Evolutionary conservation across 495 filamentous ascomycete species (phyloP).

Genomic region (Lasiosphaeria miniovina): DNA sequence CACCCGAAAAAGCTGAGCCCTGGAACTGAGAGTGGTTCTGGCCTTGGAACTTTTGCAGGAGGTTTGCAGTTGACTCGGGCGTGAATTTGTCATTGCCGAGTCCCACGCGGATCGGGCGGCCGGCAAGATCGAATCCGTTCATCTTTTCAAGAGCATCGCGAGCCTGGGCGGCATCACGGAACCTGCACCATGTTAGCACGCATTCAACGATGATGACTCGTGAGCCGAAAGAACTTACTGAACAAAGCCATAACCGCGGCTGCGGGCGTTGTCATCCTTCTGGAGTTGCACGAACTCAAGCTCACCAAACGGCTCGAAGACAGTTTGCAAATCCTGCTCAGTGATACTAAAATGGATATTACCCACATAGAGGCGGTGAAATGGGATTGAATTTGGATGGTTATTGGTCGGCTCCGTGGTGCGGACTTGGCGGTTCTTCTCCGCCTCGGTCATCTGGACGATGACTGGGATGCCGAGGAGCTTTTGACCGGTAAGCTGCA

Average conservation of each 20-base stretch:
- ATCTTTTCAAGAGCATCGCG: slow-evolving; percentile 95
- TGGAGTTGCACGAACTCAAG: slow-evolving; percentile 96
- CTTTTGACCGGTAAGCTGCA: slow-evolving; percentile 98
- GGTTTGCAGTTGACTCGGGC: slow-evolving; percentile 88
- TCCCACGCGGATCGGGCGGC: slow-evolving; percentile 95
- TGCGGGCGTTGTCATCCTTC: slow-evolving; percentile 87
- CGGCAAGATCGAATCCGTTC: slow-evolving; percentile 99
- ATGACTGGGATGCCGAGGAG: slow-evolving; percentile 99
- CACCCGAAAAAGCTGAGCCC: slow-evolving; percentile 91
- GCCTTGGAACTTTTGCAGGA: slow-evolving; percentile 83
- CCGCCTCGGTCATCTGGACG: slow-evolving; percentile 95
- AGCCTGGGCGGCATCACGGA: slow-evolving; percentile 86
- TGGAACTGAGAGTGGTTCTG: slow-evolving; percentile 78
- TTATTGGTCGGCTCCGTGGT: slow-evolving; percentile 67
- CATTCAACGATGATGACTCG: slow-evolving; percentile 3
- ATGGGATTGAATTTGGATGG: slow-evolving; percentile 73
- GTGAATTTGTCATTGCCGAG: slow-evolving; percentile 99
- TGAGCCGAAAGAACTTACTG: slow-evolving; percentile 66
- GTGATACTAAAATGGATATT: slow-evolving; percentile 99
- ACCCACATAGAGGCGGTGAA: slow-evolving; percentile 97
- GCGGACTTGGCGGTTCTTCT: slow-evolving; percentile 97
- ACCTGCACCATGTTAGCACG: slow-evolving; percentile 57
- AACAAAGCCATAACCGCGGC: slow-evolving; percentile 96
- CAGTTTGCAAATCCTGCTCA: slow-evolving; percentile 90
- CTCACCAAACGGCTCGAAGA: slow-evolving; percentile 97